Conservation (phyloP, 2,329 filamentous ascomycete species). For the Colletotrichum gigasporum region DNA sequence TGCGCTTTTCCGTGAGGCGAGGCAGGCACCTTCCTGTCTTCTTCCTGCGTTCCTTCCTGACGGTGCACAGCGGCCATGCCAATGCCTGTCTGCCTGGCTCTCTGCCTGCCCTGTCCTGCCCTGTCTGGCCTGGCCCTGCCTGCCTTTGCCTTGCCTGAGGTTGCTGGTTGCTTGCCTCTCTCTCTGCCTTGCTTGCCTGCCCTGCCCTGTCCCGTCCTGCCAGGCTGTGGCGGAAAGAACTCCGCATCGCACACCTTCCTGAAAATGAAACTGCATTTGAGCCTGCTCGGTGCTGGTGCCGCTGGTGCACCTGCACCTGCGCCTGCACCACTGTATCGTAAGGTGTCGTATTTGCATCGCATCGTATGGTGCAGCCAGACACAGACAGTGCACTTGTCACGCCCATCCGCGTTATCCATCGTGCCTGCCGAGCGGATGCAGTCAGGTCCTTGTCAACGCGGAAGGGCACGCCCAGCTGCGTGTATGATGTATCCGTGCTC, state of each 20-base stretch:
- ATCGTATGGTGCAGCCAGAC: not conserved
- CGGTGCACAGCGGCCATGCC: not conserved
- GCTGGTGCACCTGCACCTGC: not conserved
- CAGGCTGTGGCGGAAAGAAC: conserved; percentile 22
- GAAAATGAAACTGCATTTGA: conserved; percentile 23
- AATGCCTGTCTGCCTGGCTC: not conserved
- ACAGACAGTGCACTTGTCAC: not conserved
- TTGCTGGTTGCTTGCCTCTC: not conserved
- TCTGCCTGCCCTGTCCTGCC: not conserved
- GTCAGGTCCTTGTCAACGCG: conserved; percentile 1
- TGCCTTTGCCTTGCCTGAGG: not conserved
- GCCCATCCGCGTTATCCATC: conserved; percentile 1
- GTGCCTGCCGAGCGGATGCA: conserved; percentile 16
- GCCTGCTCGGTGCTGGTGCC: not conserved
- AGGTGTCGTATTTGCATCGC: conserved; percentile 8
- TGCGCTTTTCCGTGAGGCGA: not conserved
- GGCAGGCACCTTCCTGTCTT: not conserved
- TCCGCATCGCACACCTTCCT: conserved; percentile 24
- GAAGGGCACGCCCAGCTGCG: not conserved
- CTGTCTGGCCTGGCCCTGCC: not conserved
- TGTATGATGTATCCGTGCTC: no score
- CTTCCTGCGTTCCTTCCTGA: no score
- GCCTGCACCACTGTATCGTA: conserved; percentile 21
- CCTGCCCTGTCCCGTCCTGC: not conserved
- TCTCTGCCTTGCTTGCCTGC: not conserved